Evolutionary conservation across 768 basidiomycete species (phyloP).

Genomic region (Piloderma croceum): DNA sequence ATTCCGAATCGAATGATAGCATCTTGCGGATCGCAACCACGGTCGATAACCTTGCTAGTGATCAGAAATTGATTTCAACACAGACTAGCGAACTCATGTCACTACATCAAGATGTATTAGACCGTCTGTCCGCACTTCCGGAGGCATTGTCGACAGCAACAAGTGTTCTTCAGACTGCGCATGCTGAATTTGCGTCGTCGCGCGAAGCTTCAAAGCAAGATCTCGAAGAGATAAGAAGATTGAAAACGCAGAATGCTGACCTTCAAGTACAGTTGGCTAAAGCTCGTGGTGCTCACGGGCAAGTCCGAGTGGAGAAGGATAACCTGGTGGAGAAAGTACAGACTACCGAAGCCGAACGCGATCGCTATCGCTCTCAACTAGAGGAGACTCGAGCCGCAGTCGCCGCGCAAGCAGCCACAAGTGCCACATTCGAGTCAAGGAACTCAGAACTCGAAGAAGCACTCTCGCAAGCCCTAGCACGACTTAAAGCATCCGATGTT

Average conservation of each 20-base stretch:
- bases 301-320: conserved; percentile 80
- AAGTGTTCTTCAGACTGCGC: conserved; percentile 50
- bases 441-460: conserved; percentile 67
- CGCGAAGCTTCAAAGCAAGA: conserved; percentile 56
- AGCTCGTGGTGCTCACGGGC: conserved; percentile 71
- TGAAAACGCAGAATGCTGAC: conserved; percentile 51
- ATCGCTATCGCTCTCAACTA: conserved; percentile 48
- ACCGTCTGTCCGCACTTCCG: conserved; percentile 55
- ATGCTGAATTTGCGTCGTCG: conserved; percentile 56
- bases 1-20: conserved; percentile 25
- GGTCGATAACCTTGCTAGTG: conserved; percentile 44
- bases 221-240: conserved; percentile 61
- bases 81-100: conserved; percentile 45
- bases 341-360: conserved; percentile 59
- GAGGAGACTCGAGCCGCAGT: conserved; percentile 47
- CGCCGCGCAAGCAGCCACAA: conserved; percentile 40
- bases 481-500: conserved; percentile 70
- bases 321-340: conserved; percentile 56
- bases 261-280: conserved; percentile 69
- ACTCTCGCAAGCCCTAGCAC: conserved; percentile 63
- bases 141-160: conserved; percentile 50
- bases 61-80: conserved; percentile 43
- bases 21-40: conserved; percentile 42
- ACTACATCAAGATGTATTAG: conserved; percentile 47
- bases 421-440: conserved; percentile 40